Conservation (phyloP, 805 yeast species). For the Wickerhamiella galacta region DNA sequence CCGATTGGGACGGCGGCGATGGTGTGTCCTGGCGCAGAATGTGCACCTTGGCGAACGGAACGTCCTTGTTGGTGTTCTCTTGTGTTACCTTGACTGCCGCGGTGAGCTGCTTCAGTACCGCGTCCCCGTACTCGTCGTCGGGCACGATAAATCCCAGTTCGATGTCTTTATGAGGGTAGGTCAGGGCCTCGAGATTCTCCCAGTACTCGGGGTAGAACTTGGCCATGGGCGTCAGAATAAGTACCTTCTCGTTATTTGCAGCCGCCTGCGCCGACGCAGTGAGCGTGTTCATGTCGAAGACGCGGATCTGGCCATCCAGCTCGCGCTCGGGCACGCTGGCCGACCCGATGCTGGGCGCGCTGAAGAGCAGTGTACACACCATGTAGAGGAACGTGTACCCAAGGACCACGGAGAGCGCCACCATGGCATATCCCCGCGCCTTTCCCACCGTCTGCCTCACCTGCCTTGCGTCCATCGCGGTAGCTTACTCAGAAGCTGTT, state of each 20-base stretch:
- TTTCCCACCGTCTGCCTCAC: too few relatives aligned
- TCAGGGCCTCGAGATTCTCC: conserved; percentile 57
- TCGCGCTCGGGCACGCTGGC: not conserved
- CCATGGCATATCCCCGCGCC: too few relatives aligned
- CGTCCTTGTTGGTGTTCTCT: conserved; percentile 35
- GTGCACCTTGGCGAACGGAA: conserved; percentile 67
- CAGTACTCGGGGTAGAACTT: conserved; percentile 75
- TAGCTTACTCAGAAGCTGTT: too few relatives aligned
- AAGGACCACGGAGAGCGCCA: too few relatives aligned
- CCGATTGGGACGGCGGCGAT: conserved; percentile 55
- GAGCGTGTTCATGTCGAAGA: conserved; percentile 49
- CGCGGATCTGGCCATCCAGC: conserved; percentile 12
- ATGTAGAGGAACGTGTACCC: not conserved
- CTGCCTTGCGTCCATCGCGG: too few relatives aligned
- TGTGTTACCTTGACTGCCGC: conserved; percentile 59
- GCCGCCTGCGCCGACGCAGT: conserved; percentile 57
- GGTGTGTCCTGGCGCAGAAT: conserved; percentile 77
- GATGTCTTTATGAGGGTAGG: conserved; percentile 70
- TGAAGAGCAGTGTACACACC: not conserved
- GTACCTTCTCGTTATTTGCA: conserved; percentile 61
- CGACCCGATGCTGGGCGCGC: not conserved
- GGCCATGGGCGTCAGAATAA: conserved; percentile 82
- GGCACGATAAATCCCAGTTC: conserved; percentile 90
- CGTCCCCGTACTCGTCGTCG: conserved; percentile 63
- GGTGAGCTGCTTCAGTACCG: conserved; percentile 55